These are phyloP conservation scores for Saccharomycopsis olivae DNA, from an alignment of 805 yeast species.

Conservation along the genomic window DNA sequence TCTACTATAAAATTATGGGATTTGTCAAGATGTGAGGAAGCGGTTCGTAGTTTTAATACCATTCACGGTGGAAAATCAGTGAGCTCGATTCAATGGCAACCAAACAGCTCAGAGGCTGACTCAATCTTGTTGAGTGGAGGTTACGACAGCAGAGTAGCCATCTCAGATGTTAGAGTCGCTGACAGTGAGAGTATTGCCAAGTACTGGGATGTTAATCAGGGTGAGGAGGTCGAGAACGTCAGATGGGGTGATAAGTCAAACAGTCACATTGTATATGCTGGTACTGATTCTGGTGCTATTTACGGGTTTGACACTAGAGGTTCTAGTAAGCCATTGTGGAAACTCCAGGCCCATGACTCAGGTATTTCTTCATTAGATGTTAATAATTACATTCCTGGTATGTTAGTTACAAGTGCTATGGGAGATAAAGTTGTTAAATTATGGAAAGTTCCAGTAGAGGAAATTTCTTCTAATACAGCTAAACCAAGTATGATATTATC, in stretches of 20 bases:
- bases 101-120: constrained; percentile 33
- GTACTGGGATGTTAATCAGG: constrained; percentile 47
- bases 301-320: constrained; percentile 80
- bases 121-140: constrained; percentile 81
- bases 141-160: constrained; percentile 72
- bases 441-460: constrained; percentile 54
- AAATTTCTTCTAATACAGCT: constrained; percentile 23
- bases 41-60: constrained; percentile 63
- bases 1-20: constrained; percentile 95
- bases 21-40: constrained; percentile 48
- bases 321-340: constrained; percentile 72
- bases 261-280: constrained; percentile 52
- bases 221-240: constrained; percentile 79
- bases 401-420: constrained; percentile 82
- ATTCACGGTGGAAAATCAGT: constrained; percentile 76
- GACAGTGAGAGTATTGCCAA: constrained; percentile 51
- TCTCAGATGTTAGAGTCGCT: constrained; percentile 76
- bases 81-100: constrained; percentile 83
- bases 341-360: constrained; percentile 92
- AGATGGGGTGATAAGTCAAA: constrained; percentile 45
- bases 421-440: constrained; percentile 78
- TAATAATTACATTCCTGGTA: constrained; percentile 55
- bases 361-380: constrained; percentile 78
- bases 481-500: constrained; percentile 83
- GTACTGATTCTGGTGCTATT: constrained; percentile 85